These are phyloP conservation scores for Xerocomellus intermedius DNA, from an alignment of 768 basidiomycete species.

Conservation along the genomic window DNA sequence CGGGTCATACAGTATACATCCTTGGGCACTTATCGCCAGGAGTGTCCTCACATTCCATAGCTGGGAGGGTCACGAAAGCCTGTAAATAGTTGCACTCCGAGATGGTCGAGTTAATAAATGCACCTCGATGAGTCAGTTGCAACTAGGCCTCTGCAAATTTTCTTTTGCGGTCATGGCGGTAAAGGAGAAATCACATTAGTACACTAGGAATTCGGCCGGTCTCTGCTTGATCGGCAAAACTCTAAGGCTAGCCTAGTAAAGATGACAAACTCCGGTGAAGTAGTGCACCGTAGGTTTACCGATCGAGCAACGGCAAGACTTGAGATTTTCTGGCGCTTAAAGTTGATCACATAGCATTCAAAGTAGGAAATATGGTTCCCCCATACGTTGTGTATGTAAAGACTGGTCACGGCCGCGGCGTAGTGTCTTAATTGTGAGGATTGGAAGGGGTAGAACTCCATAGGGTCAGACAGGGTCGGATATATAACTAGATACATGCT, in stretches of 20 bases:
- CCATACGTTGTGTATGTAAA: background rate
- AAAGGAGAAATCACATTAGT: background rate
- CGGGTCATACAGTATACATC: background rate
- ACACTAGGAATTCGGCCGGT: too few species aligned
- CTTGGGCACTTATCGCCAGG: background rate
- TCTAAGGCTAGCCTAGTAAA: background rate
- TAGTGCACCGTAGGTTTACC: background rate
- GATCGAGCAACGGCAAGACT: background rate
- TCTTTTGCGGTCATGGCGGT: background rate
- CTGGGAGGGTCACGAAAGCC: background rate
- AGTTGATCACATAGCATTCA: background rate
- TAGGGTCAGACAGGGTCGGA: too few species aligned
- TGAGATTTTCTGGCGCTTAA: background rate
- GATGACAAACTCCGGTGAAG: background rate
- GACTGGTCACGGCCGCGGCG: background rate
- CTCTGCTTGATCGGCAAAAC: too few species aligned
- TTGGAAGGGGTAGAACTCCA: background rate
- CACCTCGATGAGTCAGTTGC: background rate
- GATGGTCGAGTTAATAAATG: background rate
- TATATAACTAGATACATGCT: background rate
- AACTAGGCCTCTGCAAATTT: background rate
- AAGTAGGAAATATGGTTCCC: background rate
- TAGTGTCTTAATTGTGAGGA: background rate
- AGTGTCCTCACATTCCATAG: background rate
- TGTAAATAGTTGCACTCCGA: constrained; percentile 5